Percentiles rank a stretch among this genome's conserved stretches.
Conservation (phyloP, 192 early-diverging fungal species). For the Rhizophagus sp. region DNA sequence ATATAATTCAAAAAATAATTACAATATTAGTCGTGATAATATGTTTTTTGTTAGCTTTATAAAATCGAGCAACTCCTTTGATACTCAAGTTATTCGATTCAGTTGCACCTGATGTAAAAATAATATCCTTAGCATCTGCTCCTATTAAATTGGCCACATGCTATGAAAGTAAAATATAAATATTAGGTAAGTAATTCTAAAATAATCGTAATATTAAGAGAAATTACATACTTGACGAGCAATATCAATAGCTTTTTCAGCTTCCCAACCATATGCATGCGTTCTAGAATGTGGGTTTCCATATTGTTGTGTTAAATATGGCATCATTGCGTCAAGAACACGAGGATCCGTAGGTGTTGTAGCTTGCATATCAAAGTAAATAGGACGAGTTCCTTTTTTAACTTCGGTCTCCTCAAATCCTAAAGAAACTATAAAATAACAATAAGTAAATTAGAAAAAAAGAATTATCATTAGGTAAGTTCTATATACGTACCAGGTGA, state of each 20-base stretch:
- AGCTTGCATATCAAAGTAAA: conserved; percentile 95
- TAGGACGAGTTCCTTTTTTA: conserved; percentile 59
- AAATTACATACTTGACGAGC: conserved; percentile 69
- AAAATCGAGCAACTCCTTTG: conserved; percentile 95
- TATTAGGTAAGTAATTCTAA: not conserved
- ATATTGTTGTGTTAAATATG: conserved; percentile 86
- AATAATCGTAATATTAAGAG: not conserved
- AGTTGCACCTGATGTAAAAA: conserved; percentile 95
- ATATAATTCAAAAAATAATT: conserved; percentile 15
- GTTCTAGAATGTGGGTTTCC: conserved; percentile 98
- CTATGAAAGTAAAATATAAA: conserved; percentile 39
- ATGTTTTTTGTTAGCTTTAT: conserved; percentile 92
- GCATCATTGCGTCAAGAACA: conserved; percentile 92
- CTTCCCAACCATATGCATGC: conserved; percentile 97
- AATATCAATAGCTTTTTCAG: conserved; percentile 84
- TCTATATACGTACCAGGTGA: conserved; percentile 4
- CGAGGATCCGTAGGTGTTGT: conserved; percentile 92
- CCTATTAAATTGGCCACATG: conserved; percentile 85
- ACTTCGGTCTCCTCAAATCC: conserved; percentile 51
- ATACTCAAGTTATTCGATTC: conserved; percentile 94
- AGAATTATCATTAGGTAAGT: no score
- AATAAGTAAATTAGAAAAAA: not conserved
- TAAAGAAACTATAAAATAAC: conserved; percentile 43
- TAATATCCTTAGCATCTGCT: conserved; percentile 94
- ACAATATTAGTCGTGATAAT: conserved; percentile 94